Percentiles rank a stretch among this genome's conserved stretches.
phyloP scores from a whole-genome alignment of 2,329 filamentous ascomycete species.

The Hortaea werneckii region DNA sequence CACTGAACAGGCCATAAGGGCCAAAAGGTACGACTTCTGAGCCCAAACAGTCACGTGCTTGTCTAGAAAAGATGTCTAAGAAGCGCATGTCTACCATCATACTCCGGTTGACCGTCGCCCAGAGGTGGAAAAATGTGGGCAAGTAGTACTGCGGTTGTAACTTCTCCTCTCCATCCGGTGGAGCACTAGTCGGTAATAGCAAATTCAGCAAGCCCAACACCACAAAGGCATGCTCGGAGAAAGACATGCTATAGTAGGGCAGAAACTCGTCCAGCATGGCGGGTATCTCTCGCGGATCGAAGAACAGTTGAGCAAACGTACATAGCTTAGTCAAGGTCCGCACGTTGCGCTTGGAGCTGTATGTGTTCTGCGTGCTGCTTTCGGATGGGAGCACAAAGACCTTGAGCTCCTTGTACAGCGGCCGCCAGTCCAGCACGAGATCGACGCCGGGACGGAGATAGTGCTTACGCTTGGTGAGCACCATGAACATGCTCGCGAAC shows the following conservation, averaged over 20 bases:
- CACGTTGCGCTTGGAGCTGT: conserved; percentile 50
- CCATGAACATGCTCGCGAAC: conserved; percentile 94
- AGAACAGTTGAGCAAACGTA: conserved; percentile 82
- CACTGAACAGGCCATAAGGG: conserved; percentile 82
- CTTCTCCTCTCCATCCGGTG: conserved; percentile 58
- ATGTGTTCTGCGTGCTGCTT: conserved; percentile 52
- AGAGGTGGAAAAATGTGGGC: conserved; percentile 91
- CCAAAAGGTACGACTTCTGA: conserved; percentile 69
- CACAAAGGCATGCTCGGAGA: conserved; percentile 83
- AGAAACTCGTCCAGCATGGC: conserved; percentile 50
- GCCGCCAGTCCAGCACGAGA: conserved; percentile 84
- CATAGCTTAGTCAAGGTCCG: conserved; percentile 78
- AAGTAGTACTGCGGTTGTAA: conserved; percentile 83
- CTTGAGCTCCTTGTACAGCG: conserved; percentile 87
- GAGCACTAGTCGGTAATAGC: conserved; percentile 73
- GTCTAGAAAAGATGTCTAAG: conserved; percentile 77
- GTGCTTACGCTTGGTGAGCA: conserved; percentile 94
- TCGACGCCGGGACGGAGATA: conserved; percentile 87
- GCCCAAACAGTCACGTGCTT: conserved; percentile 73
- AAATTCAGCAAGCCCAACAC: conserved; percentile 82
- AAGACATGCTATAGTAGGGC: conserved; percentile 76
- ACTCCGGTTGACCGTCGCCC: conserved; percentile 86
- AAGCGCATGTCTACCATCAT: conserved; percentile 79
- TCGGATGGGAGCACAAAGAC: conserved; percentile 79
- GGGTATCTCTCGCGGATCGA: conserved; percentile 77